Evolutionary conservation across 2,329 filamentous ascomycete genomes (phyloP).

Genomic region (Cercospora sp.): DNA sequence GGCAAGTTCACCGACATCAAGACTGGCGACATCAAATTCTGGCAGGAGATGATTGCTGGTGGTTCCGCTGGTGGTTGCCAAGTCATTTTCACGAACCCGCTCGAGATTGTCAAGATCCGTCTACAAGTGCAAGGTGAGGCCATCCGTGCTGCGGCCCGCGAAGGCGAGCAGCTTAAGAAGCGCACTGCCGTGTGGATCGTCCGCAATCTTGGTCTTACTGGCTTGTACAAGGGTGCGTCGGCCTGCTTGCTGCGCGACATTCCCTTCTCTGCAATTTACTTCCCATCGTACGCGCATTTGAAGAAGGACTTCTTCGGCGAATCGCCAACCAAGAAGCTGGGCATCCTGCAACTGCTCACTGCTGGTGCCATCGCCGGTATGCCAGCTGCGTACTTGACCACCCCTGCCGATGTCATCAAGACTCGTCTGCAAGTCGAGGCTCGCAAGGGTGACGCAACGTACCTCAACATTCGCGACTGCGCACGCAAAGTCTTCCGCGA

Average conservation of each 20-base stretch:
- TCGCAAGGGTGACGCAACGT: conserved; percentile 86
- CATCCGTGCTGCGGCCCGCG: conserved; percentile 69
- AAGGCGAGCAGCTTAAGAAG: conserved; percentile 77
- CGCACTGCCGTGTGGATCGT: conserved; percentile 98
- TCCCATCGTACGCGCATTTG: conserved; percentile 92
- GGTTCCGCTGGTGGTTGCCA: conserved; percentile 89
- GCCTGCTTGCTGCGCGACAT: conserved; percentile 95
- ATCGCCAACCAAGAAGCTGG: conserved; percentile 79
- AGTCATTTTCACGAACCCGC: conserved; percentile 96
- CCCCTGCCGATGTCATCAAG: conserved; percentile 98
- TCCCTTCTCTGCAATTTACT: conserved; percentile 98
- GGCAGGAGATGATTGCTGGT: conserved; percentile 80
- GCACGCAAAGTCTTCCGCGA: conserved; percentile 81
- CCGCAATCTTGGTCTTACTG: conserved; percentile 87
- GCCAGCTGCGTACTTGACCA: conserved; percentile 77
- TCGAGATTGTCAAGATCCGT: conserved; percentile 99
- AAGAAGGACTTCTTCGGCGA: conserved; percentile 96
- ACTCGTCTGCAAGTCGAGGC: conserved; percentile 96
- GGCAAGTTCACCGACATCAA: conserved; percentile 71
- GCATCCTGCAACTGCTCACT: conserved; percentile 85
- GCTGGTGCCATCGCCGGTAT: conserved; percentile 79
- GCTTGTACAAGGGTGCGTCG: conserved; percentile 93
- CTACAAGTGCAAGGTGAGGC: conserved; percentile 97
- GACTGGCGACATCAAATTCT: conserved; percentile 68
- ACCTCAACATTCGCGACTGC: conserved; percentile 83